Evolutionary conservation across 495 filamentous ascomycete species (phyloP), one percentile per base, ranked within the genome.

Genomic region (Daldinia decipiens): DNA sequence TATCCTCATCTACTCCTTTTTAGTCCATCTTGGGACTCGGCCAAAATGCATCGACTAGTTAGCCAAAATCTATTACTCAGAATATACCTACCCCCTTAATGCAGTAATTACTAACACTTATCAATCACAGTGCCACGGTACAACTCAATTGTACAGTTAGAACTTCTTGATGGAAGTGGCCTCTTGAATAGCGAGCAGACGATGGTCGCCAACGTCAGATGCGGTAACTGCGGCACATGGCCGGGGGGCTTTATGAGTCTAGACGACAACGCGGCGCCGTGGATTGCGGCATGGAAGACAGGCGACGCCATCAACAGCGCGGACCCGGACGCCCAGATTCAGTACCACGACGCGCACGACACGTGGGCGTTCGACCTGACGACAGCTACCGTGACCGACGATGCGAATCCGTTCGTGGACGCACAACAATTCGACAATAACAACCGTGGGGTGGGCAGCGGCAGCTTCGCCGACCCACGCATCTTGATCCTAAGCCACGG

Each of bases 271-370:
- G 76, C 70, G 6, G 83, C 85, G 19, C 71, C 78, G 12, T 95
- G 91, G 87, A 90, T 97, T 67, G 90, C 84, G 73, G 90, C 89
- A 1, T 83, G 84, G 76, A 88, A 87, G 59, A 71, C 76, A 12
- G 91, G 93, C 4, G 74, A 77, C 0, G 68, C 89, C 1, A 72
- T 95, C 51, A 81, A 86, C 36, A 86, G 87, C 11, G 81, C 84
- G 11, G 83, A 82, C 58, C 45, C 70, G 3, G 77, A 76, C 6
- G 86, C 84, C 0, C 61, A 54, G 13, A 88, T 96, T 62, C 32
- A 43, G 8, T 80, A 88, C 62, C 93, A 97, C 76, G 85, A 88
- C 69, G 77, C 71, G 21, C 77, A 82, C 26, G 80, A 82, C 0
- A 45, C 65, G n/a, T 91, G 90, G 73, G 66, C 59, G 0, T 81